Conservation (phyloP, 177 flowering plant genomes). For the Telopea speciosissima region DNA sequence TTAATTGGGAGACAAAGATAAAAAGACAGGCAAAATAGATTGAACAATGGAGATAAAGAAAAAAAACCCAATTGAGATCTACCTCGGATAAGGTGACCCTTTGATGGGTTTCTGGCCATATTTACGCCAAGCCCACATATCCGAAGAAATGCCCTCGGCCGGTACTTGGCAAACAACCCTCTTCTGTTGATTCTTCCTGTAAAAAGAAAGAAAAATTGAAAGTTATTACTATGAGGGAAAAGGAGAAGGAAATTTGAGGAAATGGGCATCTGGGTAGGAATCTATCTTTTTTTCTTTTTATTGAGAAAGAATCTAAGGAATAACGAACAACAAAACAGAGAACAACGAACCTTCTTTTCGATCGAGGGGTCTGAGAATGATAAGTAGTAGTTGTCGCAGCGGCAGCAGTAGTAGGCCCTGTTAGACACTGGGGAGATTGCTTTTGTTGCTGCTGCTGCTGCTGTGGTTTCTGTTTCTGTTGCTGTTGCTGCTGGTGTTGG, state of each 20-base stretch:
- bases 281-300: too few species aligned
- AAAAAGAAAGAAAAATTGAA: neutral
- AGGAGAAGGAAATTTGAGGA: neutral
- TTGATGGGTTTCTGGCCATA: conserved; percentile 95
- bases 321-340: neutral
- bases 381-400: conserved; percentile 6
- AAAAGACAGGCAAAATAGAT: neutral
- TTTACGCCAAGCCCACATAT: conserved; percentile 92
- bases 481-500: too few species aligned
- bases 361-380: conserved; percentile 34
- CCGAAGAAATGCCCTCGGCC: conserved; percentile 67
- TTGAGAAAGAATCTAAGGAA: too few species aligned
- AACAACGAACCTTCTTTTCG: conserved; percentile 64
- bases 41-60: neutral
- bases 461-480: conserved; percentile 10
- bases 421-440: conserved; percentile 16
- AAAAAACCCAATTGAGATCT: neutral
- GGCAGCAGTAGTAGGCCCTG: conserved; percentile 13
- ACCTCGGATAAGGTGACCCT: conserved; percentile 97
- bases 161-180: conserved; percentile 65
- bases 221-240: neutral
- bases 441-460: conserved; percentile 9
- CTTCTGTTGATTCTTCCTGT: conserved; percentile 71
- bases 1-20: neutral
- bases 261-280: neutral